These are phyloP conservation scores for Wickerhamomyces silvicola DNA, from an alignment of 805 yeast species.

Conservation along the genomic window DNA sequence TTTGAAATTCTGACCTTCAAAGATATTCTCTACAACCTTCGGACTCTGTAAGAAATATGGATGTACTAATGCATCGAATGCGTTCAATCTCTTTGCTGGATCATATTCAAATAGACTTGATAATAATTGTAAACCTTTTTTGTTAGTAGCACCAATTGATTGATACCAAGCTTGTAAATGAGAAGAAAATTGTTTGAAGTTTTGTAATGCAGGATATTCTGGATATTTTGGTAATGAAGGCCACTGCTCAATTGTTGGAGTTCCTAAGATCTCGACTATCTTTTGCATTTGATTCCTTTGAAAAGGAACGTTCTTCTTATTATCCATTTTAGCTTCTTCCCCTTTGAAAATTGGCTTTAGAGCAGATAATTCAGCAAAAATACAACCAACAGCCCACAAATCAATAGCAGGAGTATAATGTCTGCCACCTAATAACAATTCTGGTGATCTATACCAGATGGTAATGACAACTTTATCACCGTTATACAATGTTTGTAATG, in stretches of 20 bases:
- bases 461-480: constrained; percentile 97
- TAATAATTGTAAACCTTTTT: constrained; percentile 59
- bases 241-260: constrained; percentile 80
- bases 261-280: constrained; percentile 88
- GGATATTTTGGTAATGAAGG: constrained; percentile 75
- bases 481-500: constrained; percentile 76
- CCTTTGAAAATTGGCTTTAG: constrained; percentile 94
- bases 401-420: constrained; percentile 93
- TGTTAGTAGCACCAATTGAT: constrained; percentile 69
- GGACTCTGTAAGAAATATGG: constrained; percentile 72
- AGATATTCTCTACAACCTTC: constrained; percentile 66
- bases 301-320: constrained; percentile 87
- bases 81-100: constrained; percentile 74
- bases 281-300: constrained; percentile 89
- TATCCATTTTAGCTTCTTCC: constrained; percentile 94
- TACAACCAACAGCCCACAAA: constrained; percentile 95
- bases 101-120: constrained; percentile 70
- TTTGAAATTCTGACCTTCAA: constrained; percentile 62
- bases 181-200: constrained; percentile 51
- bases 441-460: constrained; percentile 96
- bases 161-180: constrained; percentile 83
- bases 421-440: constrained; percentile 79
- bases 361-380: constrained; percentile 83
- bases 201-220: constrained; percentile 63
- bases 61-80: constrained; percentile 68